Evolutionary conservation across 352 stramenopile genomes (phyloP).

Genomic region (Peronospora belbahrii): DNA sequence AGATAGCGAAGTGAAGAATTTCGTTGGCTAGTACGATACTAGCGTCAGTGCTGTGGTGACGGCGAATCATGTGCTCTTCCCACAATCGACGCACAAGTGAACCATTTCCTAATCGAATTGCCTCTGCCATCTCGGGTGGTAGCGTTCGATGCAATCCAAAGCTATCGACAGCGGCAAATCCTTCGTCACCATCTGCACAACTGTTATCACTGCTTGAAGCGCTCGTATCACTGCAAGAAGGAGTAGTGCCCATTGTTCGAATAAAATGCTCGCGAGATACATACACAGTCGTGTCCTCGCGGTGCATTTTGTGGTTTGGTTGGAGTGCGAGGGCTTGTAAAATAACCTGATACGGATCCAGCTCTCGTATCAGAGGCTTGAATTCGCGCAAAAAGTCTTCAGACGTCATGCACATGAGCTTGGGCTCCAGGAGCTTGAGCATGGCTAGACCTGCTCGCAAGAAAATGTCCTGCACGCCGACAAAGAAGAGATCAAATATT

Average conservation of each 20-base stretch:
- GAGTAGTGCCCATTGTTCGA: slow-evolving; percentile 17
- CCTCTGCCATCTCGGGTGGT: slow-evolving; percentile 37
- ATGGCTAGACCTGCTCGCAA: slow-evolving; percentile 71
- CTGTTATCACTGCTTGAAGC: slow-evolving; percentile 24
- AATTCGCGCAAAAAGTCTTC: slow-evolving; percentile 82
- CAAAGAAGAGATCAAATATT: slow-evolving; percentile 82
- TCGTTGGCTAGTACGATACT: slow-evolving; percentile 59
- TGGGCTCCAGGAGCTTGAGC: slow-evolving; percentile 65
- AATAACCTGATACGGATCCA: slow-evolving; percentile 75
- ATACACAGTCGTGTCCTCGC: slow-evolving; percentile 46
- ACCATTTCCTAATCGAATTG: slow-evolving; percentile 35
- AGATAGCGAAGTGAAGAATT: slow-evolving; percentile 71
- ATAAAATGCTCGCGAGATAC: slow-evolving; percentile 49
- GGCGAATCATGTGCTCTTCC: slow-evolving; percentile 36
- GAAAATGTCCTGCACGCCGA: slow-evolving; percentile 74
- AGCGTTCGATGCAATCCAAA: slow-evolving; percentile 63
- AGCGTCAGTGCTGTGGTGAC: slow-evolving; percentile 13
- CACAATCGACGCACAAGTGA: slow-evolving; percentile 33
- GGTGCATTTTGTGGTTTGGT: slow-evolving; percentile 37
- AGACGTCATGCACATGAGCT: slow-evolving; percentile 80
- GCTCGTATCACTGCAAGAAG: slow-evolving; percentile 13
- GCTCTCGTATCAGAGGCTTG: slow-evolving; percentile 60
- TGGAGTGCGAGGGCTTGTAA: slow-evolving; percentile 46
- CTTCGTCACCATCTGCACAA: slow-evolving; percentile 22
- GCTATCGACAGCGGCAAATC: slow-evolving; percentile 23